These are phyloP conservation scores for Passiflora organensis DNA, from an alignment of 345 rosid species.

Conservation along the genomic window DNA sequence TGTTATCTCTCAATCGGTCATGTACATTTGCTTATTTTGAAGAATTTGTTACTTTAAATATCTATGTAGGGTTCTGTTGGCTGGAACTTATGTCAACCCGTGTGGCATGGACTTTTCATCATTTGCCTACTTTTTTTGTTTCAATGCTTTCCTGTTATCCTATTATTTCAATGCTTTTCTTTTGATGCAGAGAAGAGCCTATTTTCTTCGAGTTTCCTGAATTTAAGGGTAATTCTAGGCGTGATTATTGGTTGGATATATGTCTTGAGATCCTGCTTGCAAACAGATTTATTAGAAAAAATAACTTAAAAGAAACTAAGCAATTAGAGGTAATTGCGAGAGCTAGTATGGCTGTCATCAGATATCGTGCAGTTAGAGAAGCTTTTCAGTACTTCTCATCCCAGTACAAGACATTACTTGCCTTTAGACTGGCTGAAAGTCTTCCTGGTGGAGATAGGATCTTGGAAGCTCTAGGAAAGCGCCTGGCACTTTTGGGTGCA, in stretches of 20 bases:
- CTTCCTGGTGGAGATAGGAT: conserved; percentile 84
- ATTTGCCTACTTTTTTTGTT: conserved; percentile 10
- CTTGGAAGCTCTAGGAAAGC: conserved; percentile 59
- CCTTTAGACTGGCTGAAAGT: conserved; percentile 86
- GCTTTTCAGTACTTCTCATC: conserved; percentile 73
- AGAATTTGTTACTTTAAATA: background rate
- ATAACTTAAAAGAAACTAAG: conserved; percentile 59
- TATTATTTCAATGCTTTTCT: no score
- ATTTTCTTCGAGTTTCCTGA: conserved; percentile 87
- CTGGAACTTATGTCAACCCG: background rate
- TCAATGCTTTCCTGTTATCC: no score
- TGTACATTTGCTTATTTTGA: conserved; percentile 6
- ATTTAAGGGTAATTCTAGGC: conserved; percentile 83
- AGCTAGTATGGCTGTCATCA: conserved; percentile 66
- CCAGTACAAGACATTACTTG: conserved; percentile 67
- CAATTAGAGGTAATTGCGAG: conserved; percentile 66
- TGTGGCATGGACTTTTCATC: conserved; percentile 7
- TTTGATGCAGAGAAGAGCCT: conserved; percentile 57
- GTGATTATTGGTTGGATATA: conserved; percentile 88
- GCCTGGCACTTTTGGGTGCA: conserved; percentile 45
- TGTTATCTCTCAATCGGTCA: conserved; percentile 27
- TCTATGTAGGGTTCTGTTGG: background rate
- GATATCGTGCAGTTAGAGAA: conserved; percentile 73
- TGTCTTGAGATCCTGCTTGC: conserved; percentile 74
- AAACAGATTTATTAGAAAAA: conserved; percentile 59